Evolutionary conservation across 441 rosid species (phyloP).

Genomic region (Manihot esculenta): DNA sequence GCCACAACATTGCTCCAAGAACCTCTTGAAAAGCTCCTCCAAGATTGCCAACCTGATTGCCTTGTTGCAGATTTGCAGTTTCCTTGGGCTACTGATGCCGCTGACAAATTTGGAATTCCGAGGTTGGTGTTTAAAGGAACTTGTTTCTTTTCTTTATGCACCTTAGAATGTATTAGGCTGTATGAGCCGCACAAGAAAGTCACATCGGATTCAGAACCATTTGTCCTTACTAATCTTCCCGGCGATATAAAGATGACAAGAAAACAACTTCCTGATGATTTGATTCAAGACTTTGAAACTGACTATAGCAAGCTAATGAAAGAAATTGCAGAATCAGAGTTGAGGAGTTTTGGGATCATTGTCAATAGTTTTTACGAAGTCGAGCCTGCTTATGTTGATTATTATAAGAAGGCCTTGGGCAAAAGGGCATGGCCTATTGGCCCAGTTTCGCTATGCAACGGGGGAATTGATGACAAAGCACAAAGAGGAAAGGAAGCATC

Average conservation of each 20-base stretch:
- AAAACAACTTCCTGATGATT: conserved; percentile 26
- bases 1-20: conserved; percentile 41
- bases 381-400: conserved; percentile 49
- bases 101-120: conserved; percentile 49
- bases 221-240: conserved; percentile 48
- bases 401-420: conserved; percentile 38
- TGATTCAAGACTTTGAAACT: conserved; percentile 16
- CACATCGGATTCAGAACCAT: conserved; percentile 44
- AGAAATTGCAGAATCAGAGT: neutral
- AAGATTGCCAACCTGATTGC: conserved; percentile 42
- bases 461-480: conserved; percentile 37
- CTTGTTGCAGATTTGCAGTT: conserved; percentile 58
- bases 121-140: conserved; percentile 53
- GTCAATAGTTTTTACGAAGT: conserved; percentile 67
- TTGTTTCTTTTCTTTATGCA: conserved; percentile 41
- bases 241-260: conserved; percentile 46
- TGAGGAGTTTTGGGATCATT: conserved; percentile 48
- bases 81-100: conserved; percentile 53
- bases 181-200: conserved; percentile 46
- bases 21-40: conserved; percentile 43
- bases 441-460: conserved; percentile 50
- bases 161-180: conserved; percentile 21
- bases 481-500: conserved; percentile 40
- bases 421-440: conserved; percentile 59
- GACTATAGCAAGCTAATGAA: too few species aligned